Conservation (phyloP, 176 grass and related monocot genomes). For the sorghum (Sorghum bicolor) region Sorghum_bicolor_NCBIv3 NC_012877.2:167001-167500, state of each 20-base stretch:
- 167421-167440: constrained; percentile 44
- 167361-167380: constrained; percentile 76
- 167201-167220: not conserved
- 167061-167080: constrained; percentile 87
- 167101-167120: constrained; percentile 89
- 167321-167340: constrained; percentile 31
- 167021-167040: constrained; percentile 64
- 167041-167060: constrained; percentile 91
- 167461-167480: not conserved
- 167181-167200: not conserved
- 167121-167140: constrained; percentile 83
- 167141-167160: constrained; percentile 90
- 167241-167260: not conserved
- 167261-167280: too few relatives aligned
- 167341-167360: constrained; percentile 88
- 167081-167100: constrained; percentile 90
- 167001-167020: constrained; percentile 91
- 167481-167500: too few relatives aligned
- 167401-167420: constrained; percentile 95
- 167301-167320: not conserved
- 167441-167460: constrained; percentile 13
- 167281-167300: not conserved
- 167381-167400: constrained; percentile 97
- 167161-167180: constrained; percentile 70
- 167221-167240: not conserved